Evolutionary conservation across 345 rosid species (phyloP), one percentile per base, ranked within the genome.

Genomic region (Abelmoschus esculentus): DNA sequence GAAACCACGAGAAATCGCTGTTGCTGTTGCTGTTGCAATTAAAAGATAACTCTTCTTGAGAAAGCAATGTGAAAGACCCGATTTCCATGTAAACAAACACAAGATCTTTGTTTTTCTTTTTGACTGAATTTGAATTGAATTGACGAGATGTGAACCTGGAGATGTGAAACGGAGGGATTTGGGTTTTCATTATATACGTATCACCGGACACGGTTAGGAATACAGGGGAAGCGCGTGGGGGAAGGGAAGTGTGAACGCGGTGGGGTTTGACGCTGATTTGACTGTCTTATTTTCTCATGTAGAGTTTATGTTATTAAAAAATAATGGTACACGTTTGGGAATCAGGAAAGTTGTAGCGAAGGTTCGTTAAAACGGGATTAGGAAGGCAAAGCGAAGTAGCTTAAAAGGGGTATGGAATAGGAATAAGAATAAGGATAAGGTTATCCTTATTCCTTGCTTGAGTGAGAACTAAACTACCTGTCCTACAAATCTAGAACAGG

Each of bases 141-240:
- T 22, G 26, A 22, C 26, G 26, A 22, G 26, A 22, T 22, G 47
- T 22, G 66, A 61, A 36, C 6, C 3, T 29, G 44, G 26, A 22
- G 26, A 22, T 22, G 47, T 22, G 66, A 61, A 36, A 50, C 15
- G 15, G 29, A 61, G 66, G 49, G 47, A 5, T 19, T 40, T 62
- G n/a, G 31, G 29, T 40, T 53, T 53, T 1, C 22, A 18, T 63
- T 63, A 40, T 63, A 42, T 63, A 42, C 17, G 69, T 15, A 46
- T 14, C 56, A 42, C 4, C 4, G 31, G 13, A 63, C 67, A 44
- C 67, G 67, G 67, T 63, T 63, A 11, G 67, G 1, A 1, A 19
- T 10, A n/a, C 6, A 5, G 66, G 50, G 31, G 52, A 63, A 63
- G 53, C 69, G 69, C 69, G 69, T 66, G 40, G 55, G 32, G n/a